A percentile compares a stretch with the other conserved stretches of the same genome.
Conservation (phyloP, 208 protist species). For the Porcisia hertigi region DNA sequence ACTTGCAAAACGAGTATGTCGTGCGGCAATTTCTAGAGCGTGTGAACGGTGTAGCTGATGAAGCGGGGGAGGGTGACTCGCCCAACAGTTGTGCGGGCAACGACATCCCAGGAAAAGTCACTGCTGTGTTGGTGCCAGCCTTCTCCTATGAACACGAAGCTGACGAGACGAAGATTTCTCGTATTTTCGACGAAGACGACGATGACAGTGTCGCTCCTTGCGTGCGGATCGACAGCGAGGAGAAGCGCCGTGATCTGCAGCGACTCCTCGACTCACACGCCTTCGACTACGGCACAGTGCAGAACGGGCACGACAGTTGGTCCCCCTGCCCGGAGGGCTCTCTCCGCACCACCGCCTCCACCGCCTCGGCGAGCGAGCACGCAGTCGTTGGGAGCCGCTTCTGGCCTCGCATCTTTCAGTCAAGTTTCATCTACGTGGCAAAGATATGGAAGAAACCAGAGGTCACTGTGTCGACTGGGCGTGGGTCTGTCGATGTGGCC, state of each 20-base stretch:
- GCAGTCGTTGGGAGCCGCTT: constrained; percentile 46
- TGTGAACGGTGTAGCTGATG: constrained; percentile 14
- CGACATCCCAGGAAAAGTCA: background rate
- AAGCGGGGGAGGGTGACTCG: background rate
- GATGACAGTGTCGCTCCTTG: constrained; percentile 8
- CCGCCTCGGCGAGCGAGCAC: background rate
- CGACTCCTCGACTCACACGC: constrained; percentile 23
- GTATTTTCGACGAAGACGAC: background rate
- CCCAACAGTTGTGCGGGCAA: background rate
- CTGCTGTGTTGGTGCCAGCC: constrained; percentile 19
- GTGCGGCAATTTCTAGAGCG: constrained; percentile 66
- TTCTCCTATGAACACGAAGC: constrained; percentile 35
- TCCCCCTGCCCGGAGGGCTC: background rate
- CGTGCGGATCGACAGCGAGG: constrained; percentile 14
- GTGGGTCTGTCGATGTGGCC: background rate
- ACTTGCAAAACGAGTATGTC: constrained; percentile 89
- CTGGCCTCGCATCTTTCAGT: constrained; percentile 57
- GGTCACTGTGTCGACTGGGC: background rate
- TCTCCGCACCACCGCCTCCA: no score
- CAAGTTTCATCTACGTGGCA: constrained; percentile 84
- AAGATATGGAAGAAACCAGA: constrained; percentile 74
- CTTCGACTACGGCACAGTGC: constrained; percentile 32
- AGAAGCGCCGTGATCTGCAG: constrained; percentile 16
- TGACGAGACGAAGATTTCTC: background rate
- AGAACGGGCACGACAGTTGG: constrained; percentile 2